phyloP scores from a whole-genome alignment of 2,329 filamentous ascomycete species.

The Colletotrichum sp. region DNA sequence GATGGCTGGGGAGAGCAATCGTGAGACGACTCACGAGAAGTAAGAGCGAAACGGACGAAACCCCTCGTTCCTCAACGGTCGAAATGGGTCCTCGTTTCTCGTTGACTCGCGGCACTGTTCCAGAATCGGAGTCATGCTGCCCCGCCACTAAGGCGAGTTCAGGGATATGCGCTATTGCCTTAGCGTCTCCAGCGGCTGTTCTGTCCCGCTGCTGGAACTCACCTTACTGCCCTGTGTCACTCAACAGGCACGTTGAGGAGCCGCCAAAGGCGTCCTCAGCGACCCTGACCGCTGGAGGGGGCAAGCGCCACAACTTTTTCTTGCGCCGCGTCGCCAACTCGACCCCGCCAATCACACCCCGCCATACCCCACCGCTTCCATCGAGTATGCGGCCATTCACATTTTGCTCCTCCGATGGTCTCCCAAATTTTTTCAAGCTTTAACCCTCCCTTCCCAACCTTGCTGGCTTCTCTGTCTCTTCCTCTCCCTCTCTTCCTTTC shows the following conservation, averaged over 20 bases:
- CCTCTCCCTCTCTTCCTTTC: neutral
- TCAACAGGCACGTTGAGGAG: neutral
- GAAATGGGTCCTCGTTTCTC: neutral
- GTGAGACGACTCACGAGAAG: neutral
- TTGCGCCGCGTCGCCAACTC: neutral
- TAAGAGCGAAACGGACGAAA: neutral
- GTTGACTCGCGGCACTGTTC: constrained; percentile 17
- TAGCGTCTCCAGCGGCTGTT: neutral
- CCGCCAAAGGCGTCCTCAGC: neutral
- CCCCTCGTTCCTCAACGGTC: neutral
- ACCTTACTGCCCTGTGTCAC: neutral
- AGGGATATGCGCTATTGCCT: neutral
- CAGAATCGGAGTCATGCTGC: constrained; percentile 11
- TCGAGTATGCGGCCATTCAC: constrained; percentile 12
- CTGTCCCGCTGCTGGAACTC: neutral
- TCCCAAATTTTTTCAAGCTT: constrained; percentile 13
- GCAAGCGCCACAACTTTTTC: neutral
- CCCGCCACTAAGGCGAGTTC: neutral
- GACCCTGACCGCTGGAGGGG: neutral
- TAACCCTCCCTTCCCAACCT: constrained; percentile 15
- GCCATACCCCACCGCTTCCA: constrained; percentile 20
- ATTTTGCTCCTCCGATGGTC: constrained; percentile 21
- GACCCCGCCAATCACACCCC: constrained; percentile 23
- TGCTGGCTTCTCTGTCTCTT: neutral
- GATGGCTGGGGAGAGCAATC: neutral